These are phyloP conservation scores for Elongisporangium senticosum DNA, from an alignment of 352 stramenopile genomes.

Conservation along the genomic window DNA sequence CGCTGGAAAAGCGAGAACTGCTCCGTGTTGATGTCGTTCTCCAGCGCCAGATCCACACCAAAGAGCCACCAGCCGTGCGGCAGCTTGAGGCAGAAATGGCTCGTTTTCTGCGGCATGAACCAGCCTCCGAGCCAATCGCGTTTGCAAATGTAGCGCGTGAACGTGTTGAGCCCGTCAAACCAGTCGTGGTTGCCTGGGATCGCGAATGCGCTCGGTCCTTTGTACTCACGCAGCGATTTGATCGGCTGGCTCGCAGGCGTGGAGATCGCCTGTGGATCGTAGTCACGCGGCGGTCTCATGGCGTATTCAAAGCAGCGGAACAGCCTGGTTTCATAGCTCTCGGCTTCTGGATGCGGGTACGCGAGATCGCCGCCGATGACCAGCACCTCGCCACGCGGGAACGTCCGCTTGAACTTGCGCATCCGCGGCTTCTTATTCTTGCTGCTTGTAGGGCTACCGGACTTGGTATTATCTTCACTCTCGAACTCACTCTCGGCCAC, in stretches of 20 bases:
- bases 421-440: slow-evolving; percentile 26
- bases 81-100: slow-evolving; percentile 89
- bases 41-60: slow-evolving; percentile 86
- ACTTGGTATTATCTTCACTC: not conserved
- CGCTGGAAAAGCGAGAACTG: slow-evolving; percentile 91
- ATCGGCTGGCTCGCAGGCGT: slow-evolving; percentile 69
- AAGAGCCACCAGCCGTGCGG: slow-evolving; percentile 91
- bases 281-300: slow-evolving; percentile 84
- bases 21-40: slow-evolving; percentile 91
- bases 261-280: slow-evolving; percentile 86
- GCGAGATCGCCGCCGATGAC: slow-evolving; percentile 91
- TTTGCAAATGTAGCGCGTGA: slow-evolving; percentile 87
- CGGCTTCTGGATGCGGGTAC: slow-evolving; percentile 85
- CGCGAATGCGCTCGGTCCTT: slow-evolving; percentile 68
- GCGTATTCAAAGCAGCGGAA: slow-evolving; percentile 93
- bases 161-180: slow-evolving; percentile 93
- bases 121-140: slow-evolving; percentile 91
- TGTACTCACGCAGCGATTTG: slow-evolving; percentile 53
- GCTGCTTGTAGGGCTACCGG: not conserved
- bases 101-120: slow-evolving; percentile 89
- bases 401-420: slow-evolving; percentile 34
- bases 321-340: slow-evolving; percentile 88
- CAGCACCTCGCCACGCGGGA: slow-evolving; percentile 84
- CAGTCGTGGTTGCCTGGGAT: slow-evolving; percentile 93
- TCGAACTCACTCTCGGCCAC: slow-evolving; percentile 11